Percentiles rank a stretch among this genome's conserved stretches.
phyloP scores from a whole-genome alignment of 2,329 filamentous ascomycete genomes.

The Ilyonectria robusta region DNA sequence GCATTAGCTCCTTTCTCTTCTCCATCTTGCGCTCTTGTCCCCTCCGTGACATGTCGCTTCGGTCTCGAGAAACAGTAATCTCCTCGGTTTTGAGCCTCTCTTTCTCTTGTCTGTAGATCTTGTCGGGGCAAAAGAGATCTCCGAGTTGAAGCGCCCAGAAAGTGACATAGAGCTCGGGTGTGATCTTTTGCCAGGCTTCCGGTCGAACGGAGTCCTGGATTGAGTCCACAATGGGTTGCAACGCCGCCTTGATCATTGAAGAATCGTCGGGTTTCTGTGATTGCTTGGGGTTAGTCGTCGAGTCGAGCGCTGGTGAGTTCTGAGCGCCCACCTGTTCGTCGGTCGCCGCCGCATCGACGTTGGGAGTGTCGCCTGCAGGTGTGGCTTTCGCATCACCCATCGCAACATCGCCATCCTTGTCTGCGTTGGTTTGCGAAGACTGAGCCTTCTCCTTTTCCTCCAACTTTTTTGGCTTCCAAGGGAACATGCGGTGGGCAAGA shows the following conservation, averaged over 20 bases:
- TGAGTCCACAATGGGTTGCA: slow-evolving; percentile 81
- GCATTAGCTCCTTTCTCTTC: slow-evolving; percentile 77
- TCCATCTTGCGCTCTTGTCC: slow-evolving; percentile 75
- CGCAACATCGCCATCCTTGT: slow-evolving; percentile 71
- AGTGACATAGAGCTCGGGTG: slow-evolving; percentile 85
- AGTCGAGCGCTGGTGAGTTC: slow-evolving; percentile 26
- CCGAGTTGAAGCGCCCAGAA: slow-evolving; percentile 93
- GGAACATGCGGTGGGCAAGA: slow-evolving; percentile 75
- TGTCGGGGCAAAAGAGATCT: slow-evolving; percentile 82
- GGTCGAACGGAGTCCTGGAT: slow-evolving; percentile 74
- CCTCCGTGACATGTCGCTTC: slow-evolving; percentile 78
- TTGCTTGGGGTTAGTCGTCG: slow-evolving; percentile 43
- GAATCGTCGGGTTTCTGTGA: slow-evolving; percentile 54
- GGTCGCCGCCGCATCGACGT: slow-evolving; percentile 44
- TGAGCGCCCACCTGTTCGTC: slow-evolving; percentile 52
- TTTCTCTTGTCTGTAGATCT: slow-evolving; percentile 84
- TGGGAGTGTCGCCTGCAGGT: slow-evolving; percentile 46
- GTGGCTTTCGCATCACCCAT: slow-evolving; percentile 60
- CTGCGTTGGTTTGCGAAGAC: slow-evolving; percentile 50
- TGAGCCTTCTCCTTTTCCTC: slow-evolving; percentile 47
- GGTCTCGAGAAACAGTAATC: slow-evolving; percentile 77
- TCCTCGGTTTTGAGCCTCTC: slow-evolving; percentile 77
- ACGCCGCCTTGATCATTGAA: slow-evolving; percentile 52
- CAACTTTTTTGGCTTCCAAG: slow-evolving; percentile 56
- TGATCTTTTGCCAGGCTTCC: slow-evolving; percentile 78